These are phyloP conservation scores for Ophiocordyceps polyrhachis-furcata DNA, from an alignment of 2,329 filamentous ascomycete genomes.

Conservation along the genomic window DNA sequence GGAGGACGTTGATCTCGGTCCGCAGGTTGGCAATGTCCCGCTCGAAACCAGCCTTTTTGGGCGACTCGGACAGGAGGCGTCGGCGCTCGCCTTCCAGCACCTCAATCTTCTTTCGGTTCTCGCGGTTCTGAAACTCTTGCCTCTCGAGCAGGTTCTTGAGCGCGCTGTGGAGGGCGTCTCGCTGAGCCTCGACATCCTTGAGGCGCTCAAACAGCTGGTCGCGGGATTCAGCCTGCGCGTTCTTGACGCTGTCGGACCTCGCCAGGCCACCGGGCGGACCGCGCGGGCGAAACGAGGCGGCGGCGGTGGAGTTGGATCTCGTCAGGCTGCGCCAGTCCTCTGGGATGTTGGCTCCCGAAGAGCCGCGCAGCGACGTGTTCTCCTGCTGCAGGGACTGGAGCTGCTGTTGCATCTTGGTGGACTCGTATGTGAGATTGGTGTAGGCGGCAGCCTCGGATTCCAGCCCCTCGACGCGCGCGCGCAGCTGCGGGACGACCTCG, in stretches of 20 bases:
- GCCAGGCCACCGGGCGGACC: conserved; percentile 26
- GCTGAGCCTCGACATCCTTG: conserved; percentile 84
- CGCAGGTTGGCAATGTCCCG: conserved; percentile 64
- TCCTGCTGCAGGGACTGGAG: conserved; percentile 50
- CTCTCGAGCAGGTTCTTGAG: conserved; percentile 71
- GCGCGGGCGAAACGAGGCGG: conserved; percentile 25
- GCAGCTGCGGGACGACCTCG: conserved; percentile 65
- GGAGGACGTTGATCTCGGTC: conserved; percentile 67
- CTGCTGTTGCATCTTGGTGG: conserved; percentile 75
- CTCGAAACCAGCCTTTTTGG: conserved; percentile 63
- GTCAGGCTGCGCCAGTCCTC: conserved; percentile 21
- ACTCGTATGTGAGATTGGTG: conserved; percentile 59
- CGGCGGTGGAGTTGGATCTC: conserved; percentile 49
- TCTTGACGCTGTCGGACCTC: conserved; percentile 41
- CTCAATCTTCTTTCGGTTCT: conserved; percentile 65
- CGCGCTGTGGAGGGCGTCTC: conserved; percentile 78
- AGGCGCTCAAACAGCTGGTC: conserved; percentile 60
- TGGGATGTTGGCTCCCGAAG: conserved; percentile 3
- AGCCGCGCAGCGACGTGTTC: conserved; percentile 38
- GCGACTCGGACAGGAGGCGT: conserved; percentile 47
- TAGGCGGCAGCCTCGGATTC: conserved; percentile 56
- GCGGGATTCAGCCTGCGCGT: conserved; percentile 32
- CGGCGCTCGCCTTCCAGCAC: conserved; percentile 64
- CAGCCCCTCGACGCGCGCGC: conserved; percentile 57
- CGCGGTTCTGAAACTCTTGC: conserved; percentile 66